A percentile compares a stretch with the other conserved stretches of the same genome.
Conservation (phyloP, 805 yeast species). For the Kazachstania psychrophila region DNA sequence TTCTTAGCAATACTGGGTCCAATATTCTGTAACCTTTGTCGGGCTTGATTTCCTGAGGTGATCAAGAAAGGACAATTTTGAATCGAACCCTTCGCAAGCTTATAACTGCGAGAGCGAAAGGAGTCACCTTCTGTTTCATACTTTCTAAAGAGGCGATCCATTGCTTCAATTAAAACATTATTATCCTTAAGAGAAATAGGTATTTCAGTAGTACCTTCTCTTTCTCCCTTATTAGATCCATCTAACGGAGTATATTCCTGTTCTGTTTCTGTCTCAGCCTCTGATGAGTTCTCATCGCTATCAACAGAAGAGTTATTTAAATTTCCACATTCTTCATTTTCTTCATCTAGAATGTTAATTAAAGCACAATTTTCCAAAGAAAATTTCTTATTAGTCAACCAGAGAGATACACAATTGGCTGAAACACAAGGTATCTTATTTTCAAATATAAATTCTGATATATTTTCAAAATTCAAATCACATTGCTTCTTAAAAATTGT, state of each 20-base stretch:
- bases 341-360: neutral
- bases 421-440: constrained; percentile 9
- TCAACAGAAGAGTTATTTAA: neutral
- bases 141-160: constrained; percentile 16
- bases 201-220: neutral
- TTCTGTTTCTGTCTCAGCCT: neutral
- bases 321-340: neutral
- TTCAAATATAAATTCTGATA: constrained; percentile 7
- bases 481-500: constrained; percentile 20
- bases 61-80: constrained; percentile 15
- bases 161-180: constrained; percentile 11
- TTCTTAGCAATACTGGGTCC: constrained; percentile 27
- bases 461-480: constrained; percentile 6
- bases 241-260: neutral
- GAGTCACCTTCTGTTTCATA: constrained; percentile 22
- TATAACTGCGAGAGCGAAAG: constrained; percentile 24
- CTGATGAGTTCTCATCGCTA: neutral
- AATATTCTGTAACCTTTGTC: constrained; percentile 14
- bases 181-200: constrained; percentile 7
- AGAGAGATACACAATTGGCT: constrained; percentile 12
- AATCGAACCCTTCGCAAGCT: constrained; percentile 19
- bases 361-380: constrained; percentile 1
- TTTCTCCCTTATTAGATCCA: neutral
- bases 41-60: constrained; percentile 23
- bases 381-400: constrained; percentile 11